phyloP scores from a whole-genome alignment of 192 early-diverging fungal species.

The Umbelopsis isabellina region DNA sequence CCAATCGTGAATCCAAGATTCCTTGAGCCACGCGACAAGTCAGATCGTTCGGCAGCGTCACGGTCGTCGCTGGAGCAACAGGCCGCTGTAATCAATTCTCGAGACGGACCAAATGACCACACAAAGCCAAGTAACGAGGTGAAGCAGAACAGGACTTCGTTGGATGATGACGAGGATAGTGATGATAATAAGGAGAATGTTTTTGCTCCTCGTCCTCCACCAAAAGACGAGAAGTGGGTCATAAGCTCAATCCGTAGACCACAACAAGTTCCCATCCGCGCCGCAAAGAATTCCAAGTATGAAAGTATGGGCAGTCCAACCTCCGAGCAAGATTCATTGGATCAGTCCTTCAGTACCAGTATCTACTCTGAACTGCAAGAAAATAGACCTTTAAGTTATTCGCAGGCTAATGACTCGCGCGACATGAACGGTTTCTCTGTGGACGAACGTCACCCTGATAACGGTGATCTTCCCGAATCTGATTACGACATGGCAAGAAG shows the following conservation, averaged over 20 bases:
- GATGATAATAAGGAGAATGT: slow-evolving; percentile 14
- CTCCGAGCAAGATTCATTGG: slow-evolving; percentile 6
- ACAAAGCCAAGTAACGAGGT: background rate
- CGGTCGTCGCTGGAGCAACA: slow-evolving; percentile 12
- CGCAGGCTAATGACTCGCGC: background rate
- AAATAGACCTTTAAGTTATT: background rate
- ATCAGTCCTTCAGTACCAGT: slow-evolving; percentile 7
- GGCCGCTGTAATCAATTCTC: background rate
- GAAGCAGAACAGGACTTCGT: background rate
- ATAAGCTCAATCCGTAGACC: slow-evolving; percentile 40
- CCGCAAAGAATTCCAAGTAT: slow-evolving; percentile 16
- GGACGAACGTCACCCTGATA: background rate
- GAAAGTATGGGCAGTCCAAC: slow-evolving; percentile 3
- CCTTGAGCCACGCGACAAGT: background rate
- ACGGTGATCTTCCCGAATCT: background rate
- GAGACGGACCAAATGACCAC: background rate
- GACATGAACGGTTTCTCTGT: background rate
- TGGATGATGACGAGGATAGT: slow-evolving; percentile 1
- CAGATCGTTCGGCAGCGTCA: background rate
- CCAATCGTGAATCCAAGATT: background rate
- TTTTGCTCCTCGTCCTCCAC: slow-evolving; percentile 20
- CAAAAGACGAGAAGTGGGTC: slow-evolving; percentile 41
- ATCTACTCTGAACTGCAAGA: slow-evolving; percentile 13
- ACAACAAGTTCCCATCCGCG: slow-evolving; percentile 31
- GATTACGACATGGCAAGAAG: background rate